Conservation (phyloP, 192 early-diverging fungal genomes). For the Pecoramyces ruminantium region DNA sequence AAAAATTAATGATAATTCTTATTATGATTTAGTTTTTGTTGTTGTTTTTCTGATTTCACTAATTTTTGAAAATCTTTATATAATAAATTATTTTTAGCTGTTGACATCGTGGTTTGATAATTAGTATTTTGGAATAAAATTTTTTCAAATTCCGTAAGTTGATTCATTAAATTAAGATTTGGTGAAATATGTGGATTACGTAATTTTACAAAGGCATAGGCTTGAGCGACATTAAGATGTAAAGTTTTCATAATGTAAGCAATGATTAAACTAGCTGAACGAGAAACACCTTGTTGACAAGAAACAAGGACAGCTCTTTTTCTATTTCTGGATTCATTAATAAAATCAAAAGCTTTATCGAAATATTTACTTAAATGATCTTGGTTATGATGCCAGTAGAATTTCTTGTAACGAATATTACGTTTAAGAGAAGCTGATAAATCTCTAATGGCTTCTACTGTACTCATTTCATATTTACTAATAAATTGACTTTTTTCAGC, state of each 20-base stretch:
- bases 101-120: not conserved
- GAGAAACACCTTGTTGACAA: slow-evolving; percentile 77
- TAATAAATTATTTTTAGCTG: not conserved
- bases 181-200: slow-evolving; percentile 59
- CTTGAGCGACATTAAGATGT: slow-evolving; percentile 29
- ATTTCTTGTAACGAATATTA: slow-evolving; percentile 37
- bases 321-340: slow-evolving; percentile 31
- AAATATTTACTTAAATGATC: slow-evolving; percentile 43
- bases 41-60: not conserved
- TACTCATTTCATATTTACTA: not conserved
- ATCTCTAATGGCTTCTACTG: not conserved
- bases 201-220: slow-evolving; percentile 60
- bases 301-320: slow-evolving; percentile 42
- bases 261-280: slow-evolving; percentile 71
- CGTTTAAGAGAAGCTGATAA: slow-evolving; percentile 4
- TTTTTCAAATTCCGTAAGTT: slow-evolving; percentile 54
- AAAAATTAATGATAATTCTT: too few relatives aligned
- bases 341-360: slow-evolving; percentile 37
- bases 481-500: not conserved
- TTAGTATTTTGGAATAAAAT: not conserved
- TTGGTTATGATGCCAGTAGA: slow-evolving; percentile 60
- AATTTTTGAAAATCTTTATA: not conserved
- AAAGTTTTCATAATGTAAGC: slow-evolving; percentile 71
- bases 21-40: too few relatives aligned
- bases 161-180: slow-evolving; percentile 61